Base-by-base conservation (phyloP, 2,329 filamentous ascomycete genomes). In the Esteya vermicola region DNA sequence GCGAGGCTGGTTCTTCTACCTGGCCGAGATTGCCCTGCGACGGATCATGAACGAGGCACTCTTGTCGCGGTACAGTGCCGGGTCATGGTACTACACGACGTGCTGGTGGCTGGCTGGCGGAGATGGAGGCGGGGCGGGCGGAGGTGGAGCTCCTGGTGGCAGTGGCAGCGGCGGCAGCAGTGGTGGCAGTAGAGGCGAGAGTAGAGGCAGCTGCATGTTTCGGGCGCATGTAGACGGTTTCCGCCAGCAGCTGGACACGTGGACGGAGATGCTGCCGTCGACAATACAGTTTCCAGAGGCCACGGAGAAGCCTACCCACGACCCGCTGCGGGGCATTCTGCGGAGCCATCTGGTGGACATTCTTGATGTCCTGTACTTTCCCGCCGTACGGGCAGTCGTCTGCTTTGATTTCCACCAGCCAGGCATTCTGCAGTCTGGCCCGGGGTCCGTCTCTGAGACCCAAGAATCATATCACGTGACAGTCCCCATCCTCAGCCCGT, bases 1-100 rank as follows among this genome's bases (percentile, higher is more conserved):
- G 21, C 57, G 51, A 1, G 56, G 60, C 0, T 72, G 68, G 68
- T 62, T 66, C 28, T 72, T 70, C 36, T 72, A 72, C 45, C 57
- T 72, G 0, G 64, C 69, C 1, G 68, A 73, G 41, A 73, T 72
- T 27, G 66, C 67, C 0, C 52, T 72, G 1, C 55, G 67, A 13
- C 52, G 66, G 4, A 54, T 70, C 4, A 57, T 36, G 39, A 40
- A 40, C 27, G 33, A 31, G 14, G 33, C 22, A 13, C 39, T 40
- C 18, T 25, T 26, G 33, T 25, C 33, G 27, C 39, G 33, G 3
- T 39, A 64, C 61, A 9, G 16, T 9, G 37, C 21, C 28, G 20
- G 22, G n/a, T 33, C 37, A 10, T 38, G 36, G 36, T 38, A 38
- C 27, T 38, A 31, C 18, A 12, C 20, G 4, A 18, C 26, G 19